Evolutionary conservation across 108 stramenopile genomes (phyloP), one percentile per base, ranked within the genome.

Genomic region (Licmophora abbreviata): DNA sequence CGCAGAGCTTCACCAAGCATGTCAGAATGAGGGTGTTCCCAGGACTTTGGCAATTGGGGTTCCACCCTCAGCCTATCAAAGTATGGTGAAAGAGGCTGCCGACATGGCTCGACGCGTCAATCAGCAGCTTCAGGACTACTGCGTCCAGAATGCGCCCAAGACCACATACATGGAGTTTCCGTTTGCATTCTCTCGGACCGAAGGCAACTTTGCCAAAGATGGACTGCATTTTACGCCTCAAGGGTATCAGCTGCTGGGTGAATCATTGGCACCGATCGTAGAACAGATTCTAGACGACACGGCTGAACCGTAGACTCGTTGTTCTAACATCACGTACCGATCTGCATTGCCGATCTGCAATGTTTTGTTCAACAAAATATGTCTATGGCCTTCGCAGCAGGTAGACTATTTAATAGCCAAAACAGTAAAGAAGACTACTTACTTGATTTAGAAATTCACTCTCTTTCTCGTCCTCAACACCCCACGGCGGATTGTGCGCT

Each of bases 51-150:
- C 77, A 2, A 63, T 87, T 37, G 78, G 59, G 0, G 77, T 87
- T 54, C 85, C 85, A 20, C 70, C 71, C 23, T 77, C 75, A 26
- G 76, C 48, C 3, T 87, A 79, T 74, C 78, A 82, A 55, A 42
- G 60, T 20, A 48, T 37, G 46, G 60, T 47, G 28, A 9, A 44
- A 27, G 35, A 26, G 9, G 81, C 81, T 0, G 28, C 35, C 4
- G 43, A 29, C 22, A 46, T 73, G 29, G 67, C 65, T 17, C 34
- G 10, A 10, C 50, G 38, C 7, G 57, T 81, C 50, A 86, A 86
- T 52, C 33, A 53, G 21, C 51, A 40, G 21, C 40, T 86, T 21
- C 5, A 55, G 51, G 29, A 50, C 6, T 75, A 50, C 49, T 67
- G 70, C 44, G 35, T 31, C 0, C 48, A 49, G 4, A 23, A 10